Evolutionary conservation across 2,329 filamentous ascomycete species (phyloP).

Genomic region (Ceratocystis papillata): DNA sequence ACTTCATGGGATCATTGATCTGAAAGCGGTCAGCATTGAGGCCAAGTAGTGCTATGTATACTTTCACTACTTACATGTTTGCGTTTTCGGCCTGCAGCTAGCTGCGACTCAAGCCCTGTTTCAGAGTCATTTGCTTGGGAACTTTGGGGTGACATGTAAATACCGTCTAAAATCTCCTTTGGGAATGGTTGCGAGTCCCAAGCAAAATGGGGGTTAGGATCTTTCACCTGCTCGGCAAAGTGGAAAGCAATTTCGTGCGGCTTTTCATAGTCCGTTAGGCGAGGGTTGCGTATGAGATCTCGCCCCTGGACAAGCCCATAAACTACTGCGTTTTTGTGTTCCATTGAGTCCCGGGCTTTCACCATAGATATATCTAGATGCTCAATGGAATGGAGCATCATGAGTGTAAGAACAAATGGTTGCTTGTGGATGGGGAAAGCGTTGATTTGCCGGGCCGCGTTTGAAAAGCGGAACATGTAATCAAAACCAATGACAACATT

Average conservation of each 20-base stretch:
- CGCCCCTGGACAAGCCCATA: slow-evolving; percentile 33
- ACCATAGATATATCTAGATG: slow-evolving; percentile 43
- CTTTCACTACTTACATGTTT: slow-evolving; percentile 35
- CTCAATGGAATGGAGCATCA: slow-evolving; percentile 44
- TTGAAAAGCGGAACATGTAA: slow-evolving; percentile 37
- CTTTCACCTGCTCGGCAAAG: slow-evolving; percentile 40
- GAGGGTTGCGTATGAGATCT: slow-evolving; percentile 35
- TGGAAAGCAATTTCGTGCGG: slow-evolving; percentile 39
- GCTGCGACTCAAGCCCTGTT: slow-evolving; percentile 6
- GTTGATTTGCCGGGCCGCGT: slow-evolving; percentile 27
- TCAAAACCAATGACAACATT: slow-evolving; percentile 48
- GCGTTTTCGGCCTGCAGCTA: slow-evolving; percentile 34
- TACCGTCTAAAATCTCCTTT: slow-evolving; percentile 41
- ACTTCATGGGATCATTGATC: slow-evolving; percentile 15
- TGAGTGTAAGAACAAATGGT: slow-evolving; percentile 41
- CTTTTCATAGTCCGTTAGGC: slow-evolving; percentile 32
- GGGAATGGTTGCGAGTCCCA: slow-evolving; percentile 42
- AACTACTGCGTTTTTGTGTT: slow-evolving; percentile 40
- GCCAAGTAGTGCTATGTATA: neutral
- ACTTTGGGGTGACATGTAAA: slow-evolving; percentile 32
- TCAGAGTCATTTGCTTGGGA: slow-evolving; percentile 13
- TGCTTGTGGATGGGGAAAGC: slow-evolving; percentile 28
- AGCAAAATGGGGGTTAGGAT: slow-evolving; percentile 32
- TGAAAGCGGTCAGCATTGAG: neutral
- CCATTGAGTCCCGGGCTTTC: slow-evolving; percentile 31